phyloP scores from a whole-genome alignment of 768 basidiomycete genomes.

The Suillus lakei region DNA sequence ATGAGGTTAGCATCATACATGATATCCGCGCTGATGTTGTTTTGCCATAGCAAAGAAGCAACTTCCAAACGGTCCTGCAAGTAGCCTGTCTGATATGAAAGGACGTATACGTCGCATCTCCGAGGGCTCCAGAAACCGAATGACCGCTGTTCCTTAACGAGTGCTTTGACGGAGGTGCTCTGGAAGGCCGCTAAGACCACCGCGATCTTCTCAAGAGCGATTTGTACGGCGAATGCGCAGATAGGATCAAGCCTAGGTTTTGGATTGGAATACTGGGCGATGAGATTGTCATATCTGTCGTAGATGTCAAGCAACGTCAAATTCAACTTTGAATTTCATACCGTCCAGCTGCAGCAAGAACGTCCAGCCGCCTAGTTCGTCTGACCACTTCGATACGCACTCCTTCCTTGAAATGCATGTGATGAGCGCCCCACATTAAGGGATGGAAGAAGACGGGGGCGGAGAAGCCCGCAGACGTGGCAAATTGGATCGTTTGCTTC shows the following conservation, averaged over 20 bases:
- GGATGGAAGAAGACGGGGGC: conserved; percentile 72
- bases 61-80: conserved; percentile 81
- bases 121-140: conserved; percentile 93
- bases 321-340: conserved; percentile 33
- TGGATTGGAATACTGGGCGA: conserved; percentile 60
- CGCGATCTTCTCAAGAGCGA: conserved; percentile 80
- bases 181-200: conserved; percentile 72
- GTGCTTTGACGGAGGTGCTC: conserved; percentile 61
- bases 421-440: conserved; percentile 72
- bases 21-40: conserved; percentile 83
- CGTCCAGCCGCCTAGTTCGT: conserved; percentile 65
- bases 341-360: conserved; percentile 86
- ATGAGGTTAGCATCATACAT: conserved; percentile 82
- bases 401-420: conserved; percentile 71
- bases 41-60: conserved; percentile 75
- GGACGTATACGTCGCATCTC: conserved; percentile 85
- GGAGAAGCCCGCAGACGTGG: conserved; percentile 62
- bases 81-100: conserved; percentile 77
- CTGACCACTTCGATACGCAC: conserved; percentile 77
- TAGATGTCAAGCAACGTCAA: not conserved
- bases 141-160: conserved; percentile 79
- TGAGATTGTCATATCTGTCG: conserved; percentile 73
- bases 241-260: conserved; percentile 57
- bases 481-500: conserved; percentile 62
- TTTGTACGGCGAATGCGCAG: conserved; percentile 76